Evolutionary conservation across 805 yeast genomes (phyloP).

Genomic region (Candida xiaguanensis): DNA sequence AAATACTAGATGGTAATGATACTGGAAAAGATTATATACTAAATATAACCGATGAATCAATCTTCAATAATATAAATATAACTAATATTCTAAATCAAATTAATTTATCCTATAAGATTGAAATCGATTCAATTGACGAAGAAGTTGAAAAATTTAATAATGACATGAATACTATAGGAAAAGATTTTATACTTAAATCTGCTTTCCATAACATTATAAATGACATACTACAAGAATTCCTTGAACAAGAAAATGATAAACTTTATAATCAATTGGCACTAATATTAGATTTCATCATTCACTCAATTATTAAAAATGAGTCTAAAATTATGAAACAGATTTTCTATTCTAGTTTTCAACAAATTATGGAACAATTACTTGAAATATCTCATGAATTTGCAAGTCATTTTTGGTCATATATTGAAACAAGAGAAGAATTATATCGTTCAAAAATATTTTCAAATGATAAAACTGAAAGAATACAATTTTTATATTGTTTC

Average conservation of each 20-base stretch:
- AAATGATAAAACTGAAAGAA: conserved; percentile 30
- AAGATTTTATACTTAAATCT: conserved; percentile 18
- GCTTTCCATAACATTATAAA: conserved; percentile 23
- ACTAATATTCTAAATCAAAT: conserved; percentile 3
- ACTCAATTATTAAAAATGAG: conserved; percentile 13
- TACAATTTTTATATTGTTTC: conserved; percentile 37
- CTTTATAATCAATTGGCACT: conserved; percentile 14
- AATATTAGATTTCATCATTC: conserved; percentile 25
- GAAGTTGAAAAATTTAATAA: conserved; percentile 20
- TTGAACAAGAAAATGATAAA: background rate
- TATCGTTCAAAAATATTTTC: conserved; percentile 24
- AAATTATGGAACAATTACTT: conserved; percentile 20
- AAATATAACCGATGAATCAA: conserved; percentile 1
- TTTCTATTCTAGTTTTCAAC: conserved; percentile 24
- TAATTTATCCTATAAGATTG: conserved; percentile 2
- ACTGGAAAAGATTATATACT: background rate
- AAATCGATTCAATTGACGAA: no score
- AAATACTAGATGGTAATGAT: background rate
- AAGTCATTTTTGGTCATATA: conserved; percentile 32
- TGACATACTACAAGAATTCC: conserved; percentile 2
- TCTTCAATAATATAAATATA: background rate
- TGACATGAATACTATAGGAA: conserved; percentile 17
- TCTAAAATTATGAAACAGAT: conserved; percentile 16
- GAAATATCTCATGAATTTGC: conserved; percentile 18
- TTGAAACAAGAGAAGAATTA: conserved; percentile 30